Conservation (phyloP, 2,329 filamentous ascomycete species). For the Karstenula rhodostoma region DNA sequence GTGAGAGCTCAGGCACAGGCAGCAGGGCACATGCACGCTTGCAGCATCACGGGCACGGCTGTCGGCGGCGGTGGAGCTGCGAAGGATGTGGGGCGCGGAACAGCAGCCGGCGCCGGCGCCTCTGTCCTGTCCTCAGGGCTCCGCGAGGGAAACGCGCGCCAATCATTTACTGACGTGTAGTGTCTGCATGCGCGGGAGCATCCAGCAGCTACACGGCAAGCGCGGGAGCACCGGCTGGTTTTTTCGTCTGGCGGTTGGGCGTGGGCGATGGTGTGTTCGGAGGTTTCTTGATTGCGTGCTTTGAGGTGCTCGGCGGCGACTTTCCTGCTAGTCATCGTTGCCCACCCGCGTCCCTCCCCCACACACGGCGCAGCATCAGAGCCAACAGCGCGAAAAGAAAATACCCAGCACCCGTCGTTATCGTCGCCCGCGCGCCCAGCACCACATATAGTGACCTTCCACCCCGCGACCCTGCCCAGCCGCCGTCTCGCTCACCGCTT, state of each 20-base stretch:
- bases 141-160: neutral
- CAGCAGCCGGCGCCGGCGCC: neutral
- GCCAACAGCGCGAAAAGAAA: neutral
- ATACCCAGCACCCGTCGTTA: neutral
- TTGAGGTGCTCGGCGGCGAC: constrained; percentile 11
- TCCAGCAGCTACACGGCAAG: neutral
- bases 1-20: neutral
- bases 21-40: constrained; percentile 1
- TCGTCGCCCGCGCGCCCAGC: neutral
- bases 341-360: neutral
- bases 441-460: neutral
- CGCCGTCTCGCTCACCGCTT: constrained; percentile 8
- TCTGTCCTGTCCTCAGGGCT: neutral
- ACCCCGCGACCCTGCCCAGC: neutral
- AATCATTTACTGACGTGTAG: neutral
- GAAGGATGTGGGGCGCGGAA: constrained; percentile 2
- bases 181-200: neutral
- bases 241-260: neutral
- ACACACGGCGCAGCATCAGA: neutral
- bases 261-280: constrained; percentile 1
- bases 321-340: constrained; percentile 3
- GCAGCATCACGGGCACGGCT: neutral
- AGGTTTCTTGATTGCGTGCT: constrained; percentile 18
- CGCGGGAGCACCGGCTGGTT: too few species aligned
- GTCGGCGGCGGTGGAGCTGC: neutral